Conservation (phyloP, 2,329 filamentous ascomycete genomes). For the Tolypocladium nubicola region DNA sequence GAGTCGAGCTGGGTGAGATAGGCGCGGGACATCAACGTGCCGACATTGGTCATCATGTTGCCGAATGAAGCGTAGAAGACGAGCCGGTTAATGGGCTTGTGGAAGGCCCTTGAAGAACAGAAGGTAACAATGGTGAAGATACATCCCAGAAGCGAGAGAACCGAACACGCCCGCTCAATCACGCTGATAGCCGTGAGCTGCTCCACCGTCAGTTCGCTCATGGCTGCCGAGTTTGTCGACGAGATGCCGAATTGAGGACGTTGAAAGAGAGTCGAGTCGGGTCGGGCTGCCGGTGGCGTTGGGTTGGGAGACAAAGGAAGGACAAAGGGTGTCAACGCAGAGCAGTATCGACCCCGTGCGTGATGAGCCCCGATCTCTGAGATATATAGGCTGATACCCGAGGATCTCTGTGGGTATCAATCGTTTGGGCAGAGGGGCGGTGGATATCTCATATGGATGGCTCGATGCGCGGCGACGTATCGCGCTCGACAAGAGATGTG, state of each 20-base stretch:
- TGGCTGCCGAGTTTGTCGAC: background rate
- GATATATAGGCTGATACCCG: background rate
- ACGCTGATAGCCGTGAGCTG: conserved; percentile 45
- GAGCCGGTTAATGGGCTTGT: conserved; percentile 78
- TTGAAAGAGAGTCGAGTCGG: background rate
- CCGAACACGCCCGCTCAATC: conserved; percentile 59
- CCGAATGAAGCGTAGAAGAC: conserved; percentile 78
- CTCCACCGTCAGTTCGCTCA: conserved; percentile 6
- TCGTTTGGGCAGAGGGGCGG: background rate
- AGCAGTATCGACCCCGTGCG: background rate
- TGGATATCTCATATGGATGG: background rate
- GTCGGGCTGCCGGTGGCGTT: background rate
- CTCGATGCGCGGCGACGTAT: background rate
- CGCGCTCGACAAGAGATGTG: background rate
- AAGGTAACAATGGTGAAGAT: conserved; percentile 66
- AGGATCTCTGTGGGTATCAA: background rate
- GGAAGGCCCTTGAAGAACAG: conserved; percentile 55
- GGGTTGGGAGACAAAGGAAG: background rate
- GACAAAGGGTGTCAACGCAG: background rate
- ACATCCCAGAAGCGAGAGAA: conserved; percentile 60
- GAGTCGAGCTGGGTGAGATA: conserved; percentile 39
- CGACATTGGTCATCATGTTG: conserved; percentile 68
- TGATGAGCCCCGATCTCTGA: background rate
- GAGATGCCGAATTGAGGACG: background rate
- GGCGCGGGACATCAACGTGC: conserved; percentile 59